Base-by-base conservation (phyloP, 1,139 yeast genomes). In the Saccharomyces hybrid region DNA sequence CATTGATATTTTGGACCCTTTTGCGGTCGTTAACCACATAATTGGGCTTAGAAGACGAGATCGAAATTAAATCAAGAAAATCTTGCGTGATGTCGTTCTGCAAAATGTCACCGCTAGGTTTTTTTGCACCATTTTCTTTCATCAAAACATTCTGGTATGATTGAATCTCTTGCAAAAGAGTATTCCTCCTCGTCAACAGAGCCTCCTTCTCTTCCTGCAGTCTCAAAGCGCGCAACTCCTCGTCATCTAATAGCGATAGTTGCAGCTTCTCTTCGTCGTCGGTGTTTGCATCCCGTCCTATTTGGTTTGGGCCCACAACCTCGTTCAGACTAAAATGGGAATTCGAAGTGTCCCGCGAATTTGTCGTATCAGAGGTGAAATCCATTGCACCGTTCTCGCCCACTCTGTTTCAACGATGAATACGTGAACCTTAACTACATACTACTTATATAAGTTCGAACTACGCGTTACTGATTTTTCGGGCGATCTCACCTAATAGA, bases 191-290 rank as follows among this genome's bases (percentile, higher is more conserved):
- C 4, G 52, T 44, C 42, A 63, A 26, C 49, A 63, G 53, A 9
- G 31, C 27, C 20, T 62, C 63, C 30, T 58, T 58, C 51, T 51
- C 50, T n/a, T 63, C 65, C 30, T 56, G 60, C 30, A 63, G 52
- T 48, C 54, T 46, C 16, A 63, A 25, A 32, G 52, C 48, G 16
- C 52, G 46, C 31, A 55, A 49, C 32, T 63, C 63, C 25, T 56
- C 56, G 11, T 54, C 56, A 23, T 55, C 51, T 34, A 61, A 27
- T 30, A 55, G 50, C 9, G 59, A 51, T 5, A 26, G 23, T 25
- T 32, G 44, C 8, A 20, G 8, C 9, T 27, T 20, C 47, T 48
- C 53, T 4, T 34, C 50, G 9, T 11, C 50, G 20, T 46, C 49
- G 5, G 20, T n/a, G 54, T 27, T 26, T 25, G 23, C 31, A 6